Base-by-base conservation (phyloP, 1,139 yeast species). In the Yamadazyma triangularis region DNA sequence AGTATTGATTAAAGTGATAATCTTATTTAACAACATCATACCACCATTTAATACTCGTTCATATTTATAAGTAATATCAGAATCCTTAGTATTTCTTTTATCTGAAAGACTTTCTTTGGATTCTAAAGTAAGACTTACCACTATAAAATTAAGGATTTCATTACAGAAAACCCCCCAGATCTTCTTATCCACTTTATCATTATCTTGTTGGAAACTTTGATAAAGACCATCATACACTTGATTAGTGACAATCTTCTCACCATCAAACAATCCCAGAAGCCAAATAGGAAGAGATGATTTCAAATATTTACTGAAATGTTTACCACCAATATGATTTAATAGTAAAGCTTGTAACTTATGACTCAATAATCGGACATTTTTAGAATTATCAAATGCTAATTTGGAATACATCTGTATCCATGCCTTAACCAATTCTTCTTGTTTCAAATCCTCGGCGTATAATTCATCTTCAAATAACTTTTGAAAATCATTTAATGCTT, bases 381-480 rank as follows among this genome's bases (percentile, higher is more conserved):
- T 73, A 3, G 89, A 76, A 34, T 75, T 76, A 41, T 84, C 94
- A 9, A 81, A 67, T 4, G 91, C 71, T 25, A 88, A 58, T 47
- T 87, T 86, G 1, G 96, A 82, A 47, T 85, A 89, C 26, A 85
- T 45, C 51, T 86, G 95, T 21, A 84, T 66, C 95, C 95, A 88
- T 4, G 87, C 70, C 6, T 73, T 60, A 6, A 79, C 48, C 2
- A 73, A 69, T 36, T 73, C 43, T 28, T 81, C 80, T 38, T 76
- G 72, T 12, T 47, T 48, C 8, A 50, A 47, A 4, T 53, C 45
- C 3, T 32, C 29, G 2, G 31, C 23, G 21, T 40, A 31, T 2
- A 38, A 34, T 3, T 32, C 32, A 3, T 51, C 50, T 3, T 56
- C 48, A 4, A 71, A 44, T 13, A 58, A 44, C 2, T 46, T 42